These are phyloP conservation scores for Dioszegia hungarica DNA, from an alignment of 768 basidiomycete genomes.

Conservation along the genomic window DNA sequence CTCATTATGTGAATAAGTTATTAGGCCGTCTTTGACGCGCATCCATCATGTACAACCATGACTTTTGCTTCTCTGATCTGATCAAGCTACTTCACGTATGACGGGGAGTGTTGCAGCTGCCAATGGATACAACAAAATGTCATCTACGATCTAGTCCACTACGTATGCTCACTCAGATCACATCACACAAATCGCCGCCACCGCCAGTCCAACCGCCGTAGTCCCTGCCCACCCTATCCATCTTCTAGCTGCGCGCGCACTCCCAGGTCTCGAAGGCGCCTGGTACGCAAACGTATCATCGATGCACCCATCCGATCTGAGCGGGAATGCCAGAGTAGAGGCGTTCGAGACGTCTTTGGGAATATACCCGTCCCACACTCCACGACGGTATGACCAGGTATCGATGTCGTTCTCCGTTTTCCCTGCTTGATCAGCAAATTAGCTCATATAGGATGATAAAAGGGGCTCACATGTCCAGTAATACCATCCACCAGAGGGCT, in stretches of 20 bases:
- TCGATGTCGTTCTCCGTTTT: constrained; percentile 43
- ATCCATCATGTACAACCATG: too few relatives aligned
- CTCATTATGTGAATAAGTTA: constrained; percentile 2
- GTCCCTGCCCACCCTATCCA: neutral
- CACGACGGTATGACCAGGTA: constrained; percentile 43
- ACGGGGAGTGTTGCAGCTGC: too few relatives aligned
- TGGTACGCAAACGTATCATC: constrained; percentile 39
- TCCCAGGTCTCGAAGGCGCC: constrained; percentile 20
- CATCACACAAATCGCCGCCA: too few relatives aligned
- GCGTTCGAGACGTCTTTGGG: constrained; percentile 41
- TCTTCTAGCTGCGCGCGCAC: too few relatives aligned
- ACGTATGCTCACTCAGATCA: neutral
- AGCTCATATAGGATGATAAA: neutral
- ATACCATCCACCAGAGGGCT: constrained; percentile 41
- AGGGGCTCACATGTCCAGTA: constrained; percentile 45
- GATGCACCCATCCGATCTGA: constrained; percentile 41
- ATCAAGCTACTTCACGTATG: too few relatives aligned
- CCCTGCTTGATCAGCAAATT: constrained; percentile 22
- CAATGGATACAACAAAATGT: too few relatives aligned
- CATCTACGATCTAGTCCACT: neutral
- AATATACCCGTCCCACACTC: constrained; percentile 38
- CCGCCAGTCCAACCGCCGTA: too few relatives aligned
- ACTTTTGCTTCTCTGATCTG: too few relatives aligned
- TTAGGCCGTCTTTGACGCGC: constrained; percentile 4
- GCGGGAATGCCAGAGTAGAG: constrained; percentile 35